Conservation (phyloP, 2,329 filamentous ascomycete genomes). For the Penicillium sp. region DNA sequence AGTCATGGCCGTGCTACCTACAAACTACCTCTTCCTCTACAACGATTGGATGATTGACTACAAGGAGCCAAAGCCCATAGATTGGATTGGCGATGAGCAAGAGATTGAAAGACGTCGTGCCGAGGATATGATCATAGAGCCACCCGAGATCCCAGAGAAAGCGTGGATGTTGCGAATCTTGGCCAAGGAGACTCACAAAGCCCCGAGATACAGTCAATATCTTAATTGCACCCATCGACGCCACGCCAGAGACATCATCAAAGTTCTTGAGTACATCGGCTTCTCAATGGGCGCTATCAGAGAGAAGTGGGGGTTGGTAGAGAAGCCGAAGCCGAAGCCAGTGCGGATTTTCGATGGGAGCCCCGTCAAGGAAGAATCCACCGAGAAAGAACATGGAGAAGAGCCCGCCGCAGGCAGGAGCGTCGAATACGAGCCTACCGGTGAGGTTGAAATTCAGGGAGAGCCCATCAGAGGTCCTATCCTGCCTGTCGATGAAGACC, state of each 20-base stretch:
- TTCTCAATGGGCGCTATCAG: not conserved
- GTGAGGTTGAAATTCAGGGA: not conserved
- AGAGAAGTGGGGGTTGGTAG: not conserved
- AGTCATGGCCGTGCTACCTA: conserved; percentile 57
- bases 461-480: not conserved
- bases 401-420: not conserved
- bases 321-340: not conserved
- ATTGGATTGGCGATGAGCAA: not conserved
- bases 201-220: too few relatives aligned
- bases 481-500: not conserved
- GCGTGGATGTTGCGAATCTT: conserved; percentile 1
- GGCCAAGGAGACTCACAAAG: not conserved
- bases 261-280: not conserved
- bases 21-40: conserved; percentile 65
- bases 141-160: not conserved
- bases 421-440: too few relatives aligned
- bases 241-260: not conserved
- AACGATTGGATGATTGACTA: conserved; percentile 70
- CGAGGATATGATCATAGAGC: not conserved
- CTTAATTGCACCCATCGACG: not conserved
- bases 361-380: not conserved
- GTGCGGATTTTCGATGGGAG: not conserved
- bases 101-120: conserved; percentile 1
- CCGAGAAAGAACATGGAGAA: not conserved
- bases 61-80: conserved; percentile 55